These are phyloP conservation scores for Triangularia setosa DNA, from an alignment of 2,329 filamentous ascomycete genomes.

Conservation along the genomic window DNA sequence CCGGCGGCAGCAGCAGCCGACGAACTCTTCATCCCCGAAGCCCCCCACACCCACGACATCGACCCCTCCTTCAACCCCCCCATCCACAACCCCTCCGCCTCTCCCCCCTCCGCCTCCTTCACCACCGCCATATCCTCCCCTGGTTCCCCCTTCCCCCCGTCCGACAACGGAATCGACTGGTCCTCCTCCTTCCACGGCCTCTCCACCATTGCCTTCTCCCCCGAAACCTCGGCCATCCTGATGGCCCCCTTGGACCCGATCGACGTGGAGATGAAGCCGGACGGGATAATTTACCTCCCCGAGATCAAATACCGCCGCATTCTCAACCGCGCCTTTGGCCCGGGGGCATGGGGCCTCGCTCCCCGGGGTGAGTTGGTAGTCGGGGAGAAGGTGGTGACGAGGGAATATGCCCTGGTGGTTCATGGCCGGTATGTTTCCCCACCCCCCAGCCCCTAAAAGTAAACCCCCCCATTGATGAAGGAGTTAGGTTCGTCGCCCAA, in stretches of 20 bases:
- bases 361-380: conserved; percentile 82
- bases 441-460: neutral
- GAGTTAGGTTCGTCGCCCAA: conserved; percentile 75
- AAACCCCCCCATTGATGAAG: neutral
- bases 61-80: conserved; percentile 24
- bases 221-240: conserved; percentile 65
- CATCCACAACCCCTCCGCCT: conserved; percentile 17
- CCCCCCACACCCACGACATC: conserved; percentile 32
- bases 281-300: conserved; percentile 92
- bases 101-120: conserved; percentile 19
- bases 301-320: conserved; percentile 97
- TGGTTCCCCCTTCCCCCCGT: conserved; percentile 16
- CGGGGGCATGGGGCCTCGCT: conserved; percentile 91
- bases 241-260: conserved; percentile 61
- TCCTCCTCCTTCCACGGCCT: conserved; percentile 78
- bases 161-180: conserved; percentile 60
- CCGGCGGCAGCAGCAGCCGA: too few species aligned
- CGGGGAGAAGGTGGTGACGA: conserved; percentile 73
- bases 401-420: conserved; percentile 89
- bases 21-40: conserved; percentile 28
- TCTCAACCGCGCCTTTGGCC: conserved; percentile 86
- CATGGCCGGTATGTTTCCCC: conserved; percentile 68
- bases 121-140: conserved; percentile 6
- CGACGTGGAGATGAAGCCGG: conserved; percentile 95
- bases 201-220: conserved; percentile 64